Base-by-base conservation (phyloP, 2,329 filamentous ascomycete genomes). In the Diaporthe sp. region DNA sequence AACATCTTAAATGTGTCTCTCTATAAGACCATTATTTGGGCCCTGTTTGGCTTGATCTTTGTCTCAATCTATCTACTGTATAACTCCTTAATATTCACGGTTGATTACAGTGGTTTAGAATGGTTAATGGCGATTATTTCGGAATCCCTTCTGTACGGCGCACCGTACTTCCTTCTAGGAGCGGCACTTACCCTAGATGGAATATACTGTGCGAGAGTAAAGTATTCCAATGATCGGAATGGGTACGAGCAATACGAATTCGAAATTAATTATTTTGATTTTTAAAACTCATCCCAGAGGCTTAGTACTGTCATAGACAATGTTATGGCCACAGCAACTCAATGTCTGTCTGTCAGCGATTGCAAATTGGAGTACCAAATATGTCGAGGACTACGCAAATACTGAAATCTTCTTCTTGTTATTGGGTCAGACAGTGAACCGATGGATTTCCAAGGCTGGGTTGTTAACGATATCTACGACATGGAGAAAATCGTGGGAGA, bases 1-100 rank as follows among this genome's bases (percentile, higher is more conserved):
- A 87, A 86, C 75, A 44, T 85, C 22, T 71, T 77, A 13, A 63
- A 72, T 7, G 69, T 80, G 39, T 74, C 77, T 7, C 56, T 27
- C 17, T 70, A 74, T 22, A 79, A 79, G 61, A 37, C 72, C 0
- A 27, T 76, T 9, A 66, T 72, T 22, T 82, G 78, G 77, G 8
- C 76, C 9, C 50, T 78, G 1, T 72, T 82, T 12, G 50, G 74
- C 22, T 19, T 78, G 4, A 79, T 71, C 51, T 79, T 79, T 1
- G 30, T 81, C 7, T 80, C 80, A 1, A 73, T 82, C 4, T 79
- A 81, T 71, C 58, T 81, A 2, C 72, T 81, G 22, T 79, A 79
- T 59, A 78, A 77, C 59, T 76, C 65, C 15, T 73, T 50, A 61
- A 74, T 75, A 9, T 75, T 73, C 61, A 42, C 30, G 59, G 75